Conservation (phyloP, 306 rosid species). For the Carpinus viminea region DNA sequence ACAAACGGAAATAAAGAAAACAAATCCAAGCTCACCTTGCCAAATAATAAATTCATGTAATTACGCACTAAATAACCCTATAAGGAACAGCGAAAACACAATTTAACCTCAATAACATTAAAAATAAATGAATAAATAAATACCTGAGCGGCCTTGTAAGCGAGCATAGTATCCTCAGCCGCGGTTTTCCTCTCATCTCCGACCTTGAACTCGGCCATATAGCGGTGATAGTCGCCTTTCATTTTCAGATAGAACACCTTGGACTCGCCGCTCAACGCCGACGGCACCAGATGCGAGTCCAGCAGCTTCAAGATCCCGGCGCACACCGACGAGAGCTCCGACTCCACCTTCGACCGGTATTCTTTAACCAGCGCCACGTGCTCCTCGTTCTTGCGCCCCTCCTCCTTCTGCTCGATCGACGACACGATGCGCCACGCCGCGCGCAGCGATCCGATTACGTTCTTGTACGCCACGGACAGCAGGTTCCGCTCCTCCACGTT, state of each 20-base stretch:
- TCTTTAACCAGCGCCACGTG: conserved; percentile 59
- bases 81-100: neutral
- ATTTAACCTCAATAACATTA: neutral
- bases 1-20: neutral
- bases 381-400: conserved; percentile 70
- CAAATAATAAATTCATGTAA: neutral
- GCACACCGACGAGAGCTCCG: conserved; percentile 54
- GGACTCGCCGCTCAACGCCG: conserved; percentile 57
- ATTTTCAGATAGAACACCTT: conserved; percentile 74
- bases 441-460: conserved; percentile 73
- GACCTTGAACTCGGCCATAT: conserved; percentile 69
- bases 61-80: neutral
- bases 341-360: conserved; percentile 71
- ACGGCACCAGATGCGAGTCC: conserved; percentile 58
- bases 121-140: neutral
- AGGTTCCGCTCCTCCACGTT: conserved; percentile 73
- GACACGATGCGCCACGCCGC: conserved; percentile 82
- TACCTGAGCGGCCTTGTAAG: conserved; percentile 84
- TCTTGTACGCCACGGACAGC: conserved; percentile 67
- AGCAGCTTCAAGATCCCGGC: conserved; percentile 51
- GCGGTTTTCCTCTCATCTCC: conserved; percentile 66
- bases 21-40: neutral
- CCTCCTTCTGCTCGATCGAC: conserved; percentile 78
- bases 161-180: conserved; percentile 71
- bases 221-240: conserved; percentile 82